Base-by-base conservation (phyloP, 1,284 basidiomycete species). In the Malassezia caprae region DNA sequence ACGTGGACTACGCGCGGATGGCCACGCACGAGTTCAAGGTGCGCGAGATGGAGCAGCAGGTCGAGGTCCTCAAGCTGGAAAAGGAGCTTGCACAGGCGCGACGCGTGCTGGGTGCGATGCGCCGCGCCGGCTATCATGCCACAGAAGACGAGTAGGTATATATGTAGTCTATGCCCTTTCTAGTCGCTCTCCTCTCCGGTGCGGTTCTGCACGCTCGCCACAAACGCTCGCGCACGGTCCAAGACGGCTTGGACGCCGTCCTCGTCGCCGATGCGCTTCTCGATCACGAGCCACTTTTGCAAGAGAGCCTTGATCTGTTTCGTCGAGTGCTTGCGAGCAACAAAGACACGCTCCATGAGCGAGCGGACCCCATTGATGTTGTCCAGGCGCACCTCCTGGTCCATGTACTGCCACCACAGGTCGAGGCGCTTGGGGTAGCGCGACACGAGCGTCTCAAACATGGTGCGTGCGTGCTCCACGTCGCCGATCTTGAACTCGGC, bases 401-500 rank as follows among this genome's bases (percentile, higher is more conserved):
- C 94, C 72, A 96, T 84, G 76, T 98, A 99, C 53, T 96, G 80
- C 54, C 86, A 87, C 91, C 96, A 98, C 37, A 96, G 78, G 75
- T 98, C 93, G 78, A 90, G 84, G 45, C 90, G 83, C 75, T 91
- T 96, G 2, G 90, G 85, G 77, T 96, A 88, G 13, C 85, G 87
- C 72, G 93, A 89, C 27, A 98, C 80, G 53, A 99, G 87, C 32
- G 93, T 94, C 75, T 98, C 94, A 60, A 96, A 98, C 51, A 99
- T 81, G 0, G 93, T 96, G 71, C 87, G 86, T 19, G 90, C 94
- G 45, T 93, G 83, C 76, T 99, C 94, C 1, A 88, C 79, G 62
- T 96, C 91, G 12, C 91, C 94, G 28, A 87, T 78, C 75, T 87
- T 90, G 78, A 96, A 99, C 76, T 99, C 94, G 30, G 94, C 79